Evolutionary conservation across 345 rosid species (phyloP), one percentile per base, ranked within the genome.

Genomic region (Boechera retrofracta): DNA sequence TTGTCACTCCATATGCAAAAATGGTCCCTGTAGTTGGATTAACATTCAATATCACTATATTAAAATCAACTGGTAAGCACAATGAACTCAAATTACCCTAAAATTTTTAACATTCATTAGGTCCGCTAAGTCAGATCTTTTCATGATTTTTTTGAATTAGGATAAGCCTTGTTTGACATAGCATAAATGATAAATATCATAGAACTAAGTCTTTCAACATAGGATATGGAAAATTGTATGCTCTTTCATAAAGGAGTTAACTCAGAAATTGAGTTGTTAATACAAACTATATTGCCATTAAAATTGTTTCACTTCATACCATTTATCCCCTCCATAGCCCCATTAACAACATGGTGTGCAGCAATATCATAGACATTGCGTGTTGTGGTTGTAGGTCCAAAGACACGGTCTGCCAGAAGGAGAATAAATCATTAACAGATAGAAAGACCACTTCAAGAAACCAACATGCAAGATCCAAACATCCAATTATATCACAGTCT

Each of bases 361-460:
- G 98, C 91, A 78, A 95, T 87, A 85, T 95, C 99, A 77, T 92
- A 91, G 53, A 95, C 99, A 82, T 95, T 97, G 59, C 99, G 96
- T n/a, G 99, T 95, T 58, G 99, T 95, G 73, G 99, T 95, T 33
- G 99, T 95, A 24, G 99, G 99, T 70, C 99, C 99, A 83, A 95
- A 92, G 48, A 95, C 99, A 38, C 94, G 89, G 84, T 95, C 99
- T 95, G 85, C 41, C 33, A 44, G 24, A 67, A 45, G 21, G 71
- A 62, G 15, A 73, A 58, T 12, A 24, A 51, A 31, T 72, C 21
- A 35, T 36, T 33, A 24, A 67, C 58, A 73, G 45, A 35, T 28
- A 33, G 51, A 60, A 63, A 45, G 11, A 45, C 39, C 47, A 63
- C 44, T 62, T 45, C 51, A 54, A 44, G 44, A 39, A 69, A 62